Percentiles rank a stretch among this genome's conserved stretches.
These are phyloP conservation scores for Pestalotiopsis sp. DNA, from an alignment of 2,329 filamentous ascomycete species.

Conservation along the genomic window DNA sequence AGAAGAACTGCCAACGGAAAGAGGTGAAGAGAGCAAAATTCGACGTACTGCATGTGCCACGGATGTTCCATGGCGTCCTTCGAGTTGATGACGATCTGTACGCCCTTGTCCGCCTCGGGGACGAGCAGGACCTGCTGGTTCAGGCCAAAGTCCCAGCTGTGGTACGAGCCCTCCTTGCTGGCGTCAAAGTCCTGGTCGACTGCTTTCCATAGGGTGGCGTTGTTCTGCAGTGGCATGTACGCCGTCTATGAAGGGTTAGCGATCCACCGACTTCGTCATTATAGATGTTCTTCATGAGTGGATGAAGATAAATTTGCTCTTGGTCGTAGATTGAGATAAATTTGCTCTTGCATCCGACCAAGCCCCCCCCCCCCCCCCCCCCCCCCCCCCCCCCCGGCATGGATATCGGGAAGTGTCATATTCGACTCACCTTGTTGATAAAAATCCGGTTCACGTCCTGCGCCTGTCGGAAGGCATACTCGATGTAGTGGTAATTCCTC, in stretches of 20 bases:
- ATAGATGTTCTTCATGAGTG: neutral
- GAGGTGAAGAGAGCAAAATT: neutral
- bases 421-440: slow-evolving; percentile 34
- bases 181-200: slow-evolving; percentile 31
- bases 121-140: slow-evolving; percentile 40
- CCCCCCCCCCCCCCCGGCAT: too few relatives aligned
- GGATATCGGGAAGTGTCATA: neutral
- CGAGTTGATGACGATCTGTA: slow-evolving; percentile 40
- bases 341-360: too few relatives aligned
- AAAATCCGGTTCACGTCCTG: slow-evolving; percentile 39
- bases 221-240: slow-evolving; percentile 31
- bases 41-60: slow-evolving; percentile 38
- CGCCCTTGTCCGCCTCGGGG: slow-evolving; percentile 31
- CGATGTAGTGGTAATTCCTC: slow-evolving; percentile 34
- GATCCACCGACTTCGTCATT: neutral
- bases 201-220: slow-evolving; percentile 38
- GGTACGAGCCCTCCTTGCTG: slow-evolving; percentile 32
- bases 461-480: slow-evolving; percentile 38
- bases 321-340: too few relatives aligned
- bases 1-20: neutral
- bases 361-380: too few relatives aligned
- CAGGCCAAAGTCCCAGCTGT: slow-evolving; percentile 37
- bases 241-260: slow-evolving; percentile 29
- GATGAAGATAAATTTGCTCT: neutral
- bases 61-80: slow-evolving; percentile 42